Evolutionary conservation across 225 moss, liverwort and hornwort genomes (phyloP), one percentile per base, ranked within the genome.

Genomic region (Pleurozium schreberi): DNA sequence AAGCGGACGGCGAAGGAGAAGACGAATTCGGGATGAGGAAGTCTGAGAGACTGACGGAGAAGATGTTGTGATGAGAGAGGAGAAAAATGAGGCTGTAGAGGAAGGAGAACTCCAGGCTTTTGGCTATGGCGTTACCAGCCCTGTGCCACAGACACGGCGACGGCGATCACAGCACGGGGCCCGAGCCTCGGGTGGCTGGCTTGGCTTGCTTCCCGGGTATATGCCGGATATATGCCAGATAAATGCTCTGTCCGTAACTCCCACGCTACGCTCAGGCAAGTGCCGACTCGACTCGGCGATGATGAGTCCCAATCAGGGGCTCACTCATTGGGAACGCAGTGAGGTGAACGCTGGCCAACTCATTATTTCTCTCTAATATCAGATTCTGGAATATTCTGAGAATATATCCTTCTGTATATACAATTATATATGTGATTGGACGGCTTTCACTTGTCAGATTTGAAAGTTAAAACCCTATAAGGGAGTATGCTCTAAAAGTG

Each of bases 111-210:
- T 76, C 80, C 50, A 77, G 63, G 89, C 81, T 42, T 81, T 69
- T 77, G 87, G 91, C 60, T 85, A 75, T 90, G 92, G 92, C 70
- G 85, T 66, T 82, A 87, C 90, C 18, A 28, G 36, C 77, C 75
- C 74, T 89, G 74, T 81, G 89, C 89, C 90, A 90, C 90, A 86
- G 86, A 67, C 81, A 59, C 81, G 38, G 63, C 82, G 82, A 82
- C 86, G 75, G 82, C 75, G 90, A 90, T 90, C 82, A 49, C n/a
- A 18, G 40, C 81, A 38, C 86, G 36, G 89, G 73, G 36, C 63
- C 79, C 47, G 59, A 84, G 36, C 84, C 33, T 22, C 27, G 52
- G 64, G 49, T 10, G 34, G 40, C 34, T 38, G 12, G 22, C 64
- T 15, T 7, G 28, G 38, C 66, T 25, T 26, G 12, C 1, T 18